Percentiles rank a stretch among this genome's conserved stretches.
Conservation (phyloP, 2,329 filamentous ascomycete species). For the Parasarocladium wereldwijsianum region DNA sequence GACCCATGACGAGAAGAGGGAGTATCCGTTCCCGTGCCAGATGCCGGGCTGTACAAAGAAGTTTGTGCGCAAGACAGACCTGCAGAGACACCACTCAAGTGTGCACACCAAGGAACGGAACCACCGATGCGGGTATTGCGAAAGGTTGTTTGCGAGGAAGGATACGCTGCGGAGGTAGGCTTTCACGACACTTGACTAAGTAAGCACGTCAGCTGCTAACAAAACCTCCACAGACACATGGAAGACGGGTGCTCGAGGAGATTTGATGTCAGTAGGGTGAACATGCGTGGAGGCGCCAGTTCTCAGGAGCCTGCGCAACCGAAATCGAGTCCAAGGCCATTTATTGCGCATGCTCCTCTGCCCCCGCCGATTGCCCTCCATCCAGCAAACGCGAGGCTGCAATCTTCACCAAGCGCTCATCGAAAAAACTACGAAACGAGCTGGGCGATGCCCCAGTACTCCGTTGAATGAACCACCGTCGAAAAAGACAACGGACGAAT, state of each 20-base stretch:
- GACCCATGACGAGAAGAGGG: constrained; percentile 61
- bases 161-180: constrained; percentile 67
- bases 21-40: constrained; percentile 56
- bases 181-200: neutral
- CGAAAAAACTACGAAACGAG: no score
- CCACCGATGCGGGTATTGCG: constrained; percentile 57
- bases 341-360: no score
- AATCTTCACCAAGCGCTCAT: no score
- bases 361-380: no score
- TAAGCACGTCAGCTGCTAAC: constrained; percentile 4
- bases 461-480: no score
- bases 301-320: constrained; percentile 10
- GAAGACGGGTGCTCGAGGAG: constrained; percentile 62
- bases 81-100: constrained; percentile 45
- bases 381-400: no score
- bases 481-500: no score
- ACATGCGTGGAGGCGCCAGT: constrained; percentile 22
- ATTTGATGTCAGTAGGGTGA: constrained; percentile 40
- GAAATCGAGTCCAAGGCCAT: no score
- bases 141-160: constrained; percentile 59
- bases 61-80: constrained; percentile 73
- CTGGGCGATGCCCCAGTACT: no score
- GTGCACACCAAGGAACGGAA: constrained; percentile 63
- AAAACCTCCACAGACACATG: constrained; percentile 43
- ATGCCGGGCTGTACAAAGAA: constrained; percentile 52